Evolutionary conservation across 192 early-diverging fungal species (phyloP), one percentile per base, ranked within the genome.

Genomic region (Rhizophagus sp.): DNA sequence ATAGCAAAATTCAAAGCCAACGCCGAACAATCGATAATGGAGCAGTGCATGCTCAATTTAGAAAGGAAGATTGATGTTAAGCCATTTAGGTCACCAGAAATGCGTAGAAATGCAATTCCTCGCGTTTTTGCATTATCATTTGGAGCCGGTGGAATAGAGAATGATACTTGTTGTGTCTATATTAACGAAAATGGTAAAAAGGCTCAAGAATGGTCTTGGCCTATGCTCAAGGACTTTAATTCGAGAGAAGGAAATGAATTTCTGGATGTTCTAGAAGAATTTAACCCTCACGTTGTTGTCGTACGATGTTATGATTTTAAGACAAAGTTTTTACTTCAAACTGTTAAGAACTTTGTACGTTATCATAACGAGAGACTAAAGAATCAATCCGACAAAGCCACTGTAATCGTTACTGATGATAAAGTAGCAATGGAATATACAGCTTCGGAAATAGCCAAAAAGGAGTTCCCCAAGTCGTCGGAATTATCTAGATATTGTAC

Each of bases 341-440:
- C 90, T 30, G 89, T 95, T 52, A 82, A 88, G 76, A 87, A 84
- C 27, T 81, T 87, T 47, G 84, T 91, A 41, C 83, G 82, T 44
- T 89, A 90, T 67, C 83, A 89, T 69, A 82, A 82, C 64, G 30
- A 73, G 25, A 30, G 6, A 65, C 4, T 27, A 65, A 73, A 50
- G 8, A 52, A 30, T 25, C 25, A 15, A 30, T 33, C 34, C 25
- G 91, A 90, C 67, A 87, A 90, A 52, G 75, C 90, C 2, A 4
- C 86, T 8, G 88, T 98, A 33, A 87, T 91, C 4, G 91, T 96
- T 75, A 92, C 94, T 12, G 91, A 94, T 67, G 98, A 99, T 85
- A 95, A 97, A 77, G 91, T 92, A 1, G 97, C 98, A 1, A 89
- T 94, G 24, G 81, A 98, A 11, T 96, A 89, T 82, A 95, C 95